These are phyloP conservation scores for Maudiozyma bulderi DNA, from an alignment of 805 yeast species.

Conservation along the genomic window DNA sequence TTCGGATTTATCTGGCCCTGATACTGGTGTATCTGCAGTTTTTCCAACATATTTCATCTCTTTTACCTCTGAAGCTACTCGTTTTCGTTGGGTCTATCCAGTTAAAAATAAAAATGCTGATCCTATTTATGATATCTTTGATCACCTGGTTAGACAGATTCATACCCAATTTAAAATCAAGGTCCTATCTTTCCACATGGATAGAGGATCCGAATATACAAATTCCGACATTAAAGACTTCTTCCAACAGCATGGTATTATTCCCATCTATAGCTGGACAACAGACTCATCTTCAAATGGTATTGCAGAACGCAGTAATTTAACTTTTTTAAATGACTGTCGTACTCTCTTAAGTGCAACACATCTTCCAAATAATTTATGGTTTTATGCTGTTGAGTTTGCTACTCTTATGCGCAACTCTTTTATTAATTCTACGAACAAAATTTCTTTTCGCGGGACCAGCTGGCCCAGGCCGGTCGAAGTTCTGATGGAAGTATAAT, in stretches of 20 bases:
- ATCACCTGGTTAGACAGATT: background rate
- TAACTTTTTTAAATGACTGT: conserved; percentile 8
- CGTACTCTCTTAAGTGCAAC: conserved; percentile 4
- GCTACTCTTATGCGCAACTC: conserved; percentile 5
- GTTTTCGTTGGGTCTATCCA: conserved; percentile 6
- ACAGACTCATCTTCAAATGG: conserved; percentile 6
- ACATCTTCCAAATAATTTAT: conserved; percentile 4
- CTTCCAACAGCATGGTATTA: conserved; percentile 3
- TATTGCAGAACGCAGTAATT: conserved; percentile 9
- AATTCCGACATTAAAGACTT: background rate
- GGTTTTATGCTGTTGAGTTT: conserved; percentile 9
- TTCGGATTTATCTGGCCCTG: conserved; percentile 7
- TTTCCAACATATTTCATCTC: conserved; percentile 3
- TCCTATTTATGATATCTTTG: background rate
- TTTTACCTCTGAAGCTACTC: conserved; percentile 7
- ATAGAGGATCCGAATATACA: conserved; percentile 8
- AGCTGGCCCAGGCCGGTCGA: too few species aligned
- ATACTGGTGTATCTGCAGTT: background rate
- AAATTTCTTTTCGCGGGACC: conserved; percentile 1
- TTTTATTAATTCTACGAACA: background rate
- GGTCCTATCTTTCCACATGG: conserved; percentile 5
- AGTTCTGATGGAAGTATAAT: too few species aligned
- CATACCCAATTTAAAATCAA: conserved; percentile 1
- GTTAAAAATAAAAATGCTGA: conserved; percentile 1
- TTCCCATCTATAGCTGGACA: conserved; percentile 3